Evolutionary conservation across 495 filamentous ascomycete species (phyloP), one percentile per base, ranked within the genome.

Genomic region (Sporormia fimetaria): DNA sequence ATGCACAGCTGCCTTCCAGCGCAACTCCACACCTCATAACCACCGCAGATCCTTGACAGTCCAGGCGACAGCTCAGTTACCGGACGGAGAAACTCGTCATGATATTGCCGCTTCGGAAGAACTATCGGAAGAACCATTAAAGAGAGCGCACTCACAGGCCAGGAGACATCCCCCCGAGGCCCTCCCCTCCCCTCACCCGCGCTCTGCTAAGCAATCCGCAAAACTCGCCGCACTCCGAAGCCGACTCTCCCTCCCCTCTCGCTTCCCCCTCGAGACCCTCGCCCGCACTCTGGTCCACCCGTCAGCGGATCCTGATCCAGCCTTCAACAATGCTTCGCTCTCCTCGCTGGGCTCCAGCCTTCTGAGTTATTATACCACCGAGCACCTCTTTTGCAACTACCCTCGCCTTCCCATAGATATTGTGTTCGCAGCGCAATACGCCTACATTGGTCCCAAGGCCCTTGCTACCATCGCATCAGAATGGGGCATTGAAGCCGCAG

Each of bases 191-290:
- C 86, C 80, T 49, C 72, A 69, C 40, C 74, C 78, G 42, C 66
- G 73, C 49, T 67, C 67, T 47, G 80, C 87, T n/a, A 60, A 68
- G 38, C 56, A 65, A 44, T 95, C 90, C 37, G 78, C 88, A 40
- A 94, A 94, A 67, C 82, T 98, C 55, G 76, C 87, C 47, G 86
- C 90, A 41, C 77, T 98, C 22, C 87, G 94, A 63, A 81, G 87
- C 56, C 87, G 90, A 55, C 79, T 98, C 33, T 75, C 75, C 37
- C 78, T 98, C 43, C 78, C 87, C 21, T 67, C 73, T 23, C 79
- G 77, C 60, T 69, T 95, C 49, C 92, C 90, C 6, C 64, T 93
- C 22, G 71, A 93, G 59, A 84, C 81, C 1, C 77, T 98, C 37
- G 86, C 84, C 40, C 77, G 90, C 26, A 74, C 83, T 33, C 74